A percentile compares a stretch with the other conserved stretches of the same genome.
Evolutionary conservation across 2,329 filamentous ascomycete species (phyloP).

Genomic region (Chaetomium olivaceum): DNA sequence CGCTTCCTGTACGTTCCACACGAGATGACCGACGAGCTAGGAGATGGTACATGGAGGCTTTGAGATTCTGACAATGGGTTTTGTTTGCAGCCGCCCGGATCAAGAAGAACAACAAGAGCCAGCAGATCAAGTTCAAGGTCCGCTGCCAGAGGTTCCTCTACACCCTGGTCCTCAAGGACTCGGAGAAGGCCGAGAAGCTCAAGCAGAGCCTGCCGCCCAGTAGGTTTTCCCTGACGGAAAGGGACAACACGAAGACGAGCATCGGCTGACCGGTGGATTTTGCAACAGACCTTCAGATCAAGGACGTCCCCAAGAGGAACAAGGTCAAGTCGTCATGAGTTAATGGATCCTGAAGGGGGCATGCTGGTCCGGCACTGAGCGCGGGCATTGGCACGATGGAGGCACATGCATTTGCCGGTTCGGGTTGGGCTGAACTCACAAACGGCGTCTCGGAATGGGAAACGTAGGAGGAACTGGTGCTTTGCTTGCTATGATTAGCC

Average conservation of each 20-base stretch:
- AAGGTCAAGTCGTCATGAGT: constrained; percentile 31
- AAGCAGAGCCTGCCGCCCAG: constrained; percentile 98
- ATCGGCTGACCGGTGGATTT: constrained; percentile 30
- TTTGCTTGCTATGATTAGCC: constrained; percentile 29
- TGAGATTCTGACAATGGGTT: constrained; percentile 22
- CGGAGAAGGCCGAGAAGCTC: constrained; percentile 99
- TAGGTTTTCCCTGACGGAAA: constrained; percentile 53
- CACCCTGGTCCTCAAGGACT: constrained; percentile 97
- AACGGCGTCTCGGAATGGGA: constrained; percentile 54
- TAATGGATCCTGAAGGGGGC: constrained; percentile 20
- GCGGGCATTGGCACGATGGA: constrained; percentile 32
- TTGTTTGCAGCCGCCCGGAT: constrained; percentile 70
- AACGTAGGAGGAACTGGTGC: constrained; percentile 45
- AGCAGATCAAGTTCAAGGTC: constrained; percentile 99
- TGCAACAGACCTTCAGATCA: constrained; percentile 51
- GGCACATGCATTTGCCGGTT: constrained; percentile 34
- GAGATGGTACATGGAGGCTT: constrained; percentile 2
- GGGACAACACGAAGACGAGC: not conserved
- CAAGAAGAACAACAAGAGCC: constrained; percentile 91
- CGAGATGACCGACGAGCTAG: constrained; percentile 22
- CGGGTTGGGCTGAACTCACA: constrained; percentile 39
- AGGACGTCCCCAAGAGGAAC: constrained; percentile 53
- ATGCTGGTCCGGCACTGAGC: constrained; percentile 18
- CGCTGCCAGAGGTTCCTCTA: constrained; percentile 95
- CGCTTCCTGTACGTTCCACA: constrained; percentile 83